A percentile compares a stretch with the other conserved stretches of the same genome.
phyloP scores from a whole-genome alignment of 1,284 basidiomycete species.

The Laetiporus sulphureus region DNA sequence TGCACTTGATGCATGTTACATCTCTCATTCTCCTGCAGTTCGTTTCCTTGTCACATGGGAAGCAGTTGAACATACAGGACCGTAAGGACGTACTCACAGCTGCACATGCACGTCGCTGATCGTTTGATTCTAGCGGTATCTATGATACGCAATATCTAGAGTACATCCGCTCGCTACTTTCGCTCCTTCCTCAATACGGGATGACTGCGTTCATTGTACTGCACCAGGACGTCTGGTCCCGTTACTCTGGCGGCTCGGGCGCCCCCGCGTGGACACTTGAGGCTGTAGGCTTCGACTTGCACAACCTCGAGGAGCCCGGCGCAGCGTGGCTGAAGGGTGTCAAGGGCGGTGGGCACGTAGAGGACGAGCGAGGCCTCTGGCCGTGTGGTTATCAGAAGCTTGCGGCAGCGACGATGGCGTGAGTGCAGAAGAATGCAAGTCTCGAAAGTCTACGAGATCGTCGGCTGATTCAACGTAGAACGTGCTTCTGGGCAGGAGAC shows the following conservation, averaged over 20 bases:
- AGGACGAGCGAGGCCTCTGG: slow-evolving; percentile 79
- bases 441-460: background rate
- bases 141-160: slow-evolving; percentile 82
- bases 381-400: slow-evolving; percentile 90
- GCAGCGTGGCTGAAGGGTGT: slow-evolving; percentile 84
- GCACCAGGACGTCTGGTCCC: slow-evolving; percentile 95
- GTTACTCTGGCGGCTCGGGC: slow-evolving; percentile 89
- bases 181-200: slow-evolving; percentile 76
- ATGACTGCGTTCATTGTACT: slow-evolving; percentile 77
- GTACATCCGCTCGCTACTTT: slow-evolving; percentile 73
- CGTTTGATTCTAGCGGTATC: slow-evolving; percentile 47
- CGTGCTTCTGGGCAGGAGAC: slow-evolving; percentile 88
- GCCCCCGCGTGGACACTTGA: slow-evolving; percentile 91
- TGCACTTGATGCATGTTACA: background rate
- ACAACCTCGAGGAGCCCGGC: slow-evolving; percentile 69
- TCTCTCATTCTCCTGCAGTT: slow-evolving; percentile 38
- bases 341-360: slow-evolving; percentile 61
- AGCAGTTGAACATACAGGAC: slow-evolving; percentile 87
- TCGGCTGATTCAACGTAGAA: slow-evolving; percentile 33
- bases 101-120: no score
- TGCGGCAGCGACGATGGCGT: slow-evolving; percentile 85
- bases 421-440: no score
- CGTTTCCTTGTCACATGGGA: slow-evolving; percentile 95
- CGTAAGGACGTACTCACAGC: slow-evolving; percentile 41
- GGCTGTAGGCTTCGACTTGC: slow-evolving; percentile 72